A percentile compares a stretch with the other conserved stretches of the same genome.
phyloP scores from a whole-genome alignment of 192 early-diverging fungal species.

The Neocallimastix lanati region DNA sequence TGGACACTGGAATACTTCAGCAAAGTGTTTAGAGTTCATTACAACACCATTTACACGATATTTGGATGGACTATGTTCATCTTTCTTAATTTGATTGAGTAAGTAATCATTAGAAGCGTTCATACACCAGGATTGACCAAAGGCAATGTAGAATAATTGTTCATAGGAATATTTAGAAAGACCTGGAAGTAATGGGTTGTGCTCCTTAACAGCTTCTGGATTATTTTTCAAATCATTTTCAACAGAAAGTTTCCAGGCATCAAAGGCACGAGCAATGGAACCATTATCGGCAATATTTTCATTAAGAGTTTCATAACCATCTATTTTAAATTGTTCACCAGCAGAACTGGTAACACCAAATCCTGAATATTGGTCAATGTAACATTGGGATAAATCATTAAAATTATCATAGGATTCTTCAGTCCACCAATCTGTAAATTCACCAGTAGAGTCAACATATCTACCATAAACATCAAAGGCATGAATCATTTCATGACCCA shows the following conservation, averaged over 20 bases:
- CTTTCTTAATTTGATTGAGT: not conserved
- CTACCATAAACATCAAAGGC: slow-evolving; percentile 47
- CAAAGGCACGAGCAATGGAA: slow-evolving; percentile 21
- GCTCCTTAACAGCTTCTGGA: no score
- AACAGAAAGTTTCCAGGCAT: slow-evolving; percentile 17
- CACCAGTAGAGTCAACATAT: slow-evolving; percentile 30
- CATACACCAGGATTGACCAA: slow-evolving; percentile 48
- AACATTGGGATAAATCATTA: slow-evolving; percentile 30
- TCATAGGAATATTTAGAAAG: slow-evolving; percentile 27
- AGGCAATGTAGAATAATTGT: slow-evolving; percentile 50
- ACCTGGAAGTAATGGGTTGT: slow-evolving; percentile 13
- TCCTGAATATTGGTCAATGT: slow-evolving; percentile 39
- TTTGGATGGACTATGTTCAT: slow-evolving; percentile 9
- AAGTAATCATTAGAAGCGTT: not conserved
- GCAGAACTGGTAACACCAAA: slow-evolving; percentile 21
- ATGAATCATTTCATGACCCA: slow-evolving; percentile 59
- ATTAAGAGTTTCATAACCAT: slow-evolving; percentile 35
- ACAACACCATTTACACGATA: slow-evolving; percentile 10
- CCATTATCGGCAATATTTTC: slow-evolving; percentile 59
- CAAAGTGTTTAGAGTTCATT: slow-evolving; percentile 10
- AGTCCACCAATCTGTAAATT: slow-evolving; percentile 22
- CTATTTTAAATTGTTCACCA: slow-evolving; percentile 14
- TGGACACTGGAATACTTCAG: slow-evolving; percentile 8
- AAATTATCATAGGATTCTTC: slow-evolving; percentile 18
- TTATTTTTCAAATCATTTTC: no score